These are phyloP conservation scores for Sclerotinia spermophila DNA, from an alignment of 2,329 filamentous ascomycete species.

Conservation along the genomic window DNA sequence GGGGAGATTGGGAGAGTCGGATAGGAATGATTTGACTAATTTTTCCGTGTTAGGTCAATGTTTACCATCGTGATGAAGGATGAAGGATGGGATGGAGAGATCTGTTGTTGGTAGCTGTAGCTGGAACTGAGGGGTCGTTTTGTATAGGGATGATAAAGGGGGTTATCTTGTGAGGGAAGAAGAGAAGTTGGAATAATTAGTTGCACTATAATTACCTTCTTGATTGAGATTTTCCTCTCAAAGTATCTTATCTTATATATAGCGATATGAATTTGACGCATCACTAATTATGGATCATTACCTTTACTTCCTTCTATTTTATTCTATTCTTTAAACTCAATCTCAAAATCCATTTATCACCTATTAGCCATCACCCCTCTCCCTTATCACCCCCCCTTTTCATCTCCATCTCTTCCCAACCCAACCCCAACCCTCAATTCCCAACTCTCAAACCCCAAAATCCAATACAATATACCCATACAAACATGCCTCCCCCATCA, in stretches of 20 bases:
- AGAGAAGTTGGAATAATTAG: background rate
- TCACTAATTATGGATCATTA: background rate
- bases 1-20: background rate
- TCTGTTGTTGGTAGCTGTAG: background rate
- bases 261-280: background rate
- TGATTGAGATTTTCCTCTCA: background rate
- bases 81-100: background rate
- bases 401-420: too few relatives aligned
- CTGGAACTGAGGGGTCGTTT: background rate
- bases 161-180: background rate
- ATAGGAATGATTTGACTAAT: background rate
- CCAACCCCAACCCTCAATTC: background rate
- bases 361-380: background rate
- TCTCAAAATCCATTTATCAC: background rate
- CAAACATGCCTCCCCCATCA: background rate
- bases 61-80: background rate
- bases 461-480: background rate
- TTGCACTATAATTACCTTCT: background rate
- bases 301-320: background rate
- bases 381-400: too few relatives aligned
- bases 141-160: background rate
- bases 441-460: background rate
- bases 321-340: background rate
- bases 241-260: background rate
- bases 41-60: background rate